These are phyloP conservation scores for Caloboletus firmus DNA, from an alignment of 1,284 basidiomycete genomes.

Conservation along the genomic window DNA sequence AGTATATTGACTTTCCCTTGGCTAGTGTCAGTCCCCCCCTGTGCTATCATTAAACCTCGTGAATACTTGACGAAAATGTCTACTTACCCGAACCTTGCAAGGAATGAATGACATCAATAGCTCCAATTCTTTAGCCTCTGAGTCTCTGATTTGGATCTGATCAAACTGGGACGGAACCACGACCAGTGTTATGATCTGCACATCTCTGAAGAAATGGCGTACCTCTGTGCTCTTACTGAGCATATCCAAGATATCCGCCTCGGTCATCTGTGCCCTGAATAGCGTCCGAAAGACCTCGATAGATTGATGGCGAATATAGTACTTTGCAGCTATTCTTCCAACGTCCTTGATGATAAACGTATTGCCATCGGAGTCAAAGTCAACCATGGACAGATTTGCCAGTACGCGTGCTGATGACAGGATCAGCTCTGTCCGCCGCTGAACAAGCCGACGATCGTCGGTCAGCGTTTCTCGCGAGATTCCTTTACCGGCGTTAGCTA, in stretches of 20 bases:
- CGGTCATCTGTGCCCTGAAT: constrained; percentile 86
- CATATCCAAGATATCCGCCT: constrained; percentile 89
- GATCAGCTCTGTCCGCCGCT: constrained; percentile 75
- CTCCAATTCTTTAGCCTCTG: constrained; percentile 85
- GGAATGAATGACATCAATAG: constrained; percentile 68
- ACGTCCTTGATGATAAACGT: constrained; percentile 81
- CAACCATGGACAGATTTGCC: constrained; percentile 82
- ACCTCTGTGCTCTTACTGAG: constrained; percentile 92
- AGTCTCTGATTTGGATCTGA: constrained; percentile 92
- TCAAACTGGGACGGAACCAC: constrained; percentile 64
- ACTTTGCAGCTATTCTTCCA: constrained; percentile 94
- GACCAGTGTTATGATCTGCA: neutral
- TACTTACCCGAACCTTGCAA: constrained; percentile 72
- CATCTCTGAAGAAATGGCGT: constrained; percentile 15
- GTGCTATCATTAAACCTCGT: constrained; percentile 3
- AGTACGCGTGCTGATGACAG: constrained; percentile 71
- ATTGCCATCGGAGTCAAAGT: constrained; percentile 66
- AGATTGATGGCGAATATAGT: constrained; percentile 88
- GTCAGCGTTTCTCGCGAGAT: constrained; percentile 71
- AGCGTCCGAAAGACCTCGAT: constrained; percentile 80
- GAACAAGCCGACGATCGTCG: constrained; percentile 80
- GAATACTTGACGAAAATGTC: neutral
- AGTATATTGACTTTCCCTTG: constrained; percentile 92
- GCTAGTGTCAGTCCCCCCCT: constrained; percentile 77
- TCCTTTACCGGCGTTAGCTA: constrained; percentile 46